These are phyloP conservation scores for Haplographium delicatum DNA, from an alignment of 495 filamentous ascomycete species.

Conservation along the genomic window DNA sequence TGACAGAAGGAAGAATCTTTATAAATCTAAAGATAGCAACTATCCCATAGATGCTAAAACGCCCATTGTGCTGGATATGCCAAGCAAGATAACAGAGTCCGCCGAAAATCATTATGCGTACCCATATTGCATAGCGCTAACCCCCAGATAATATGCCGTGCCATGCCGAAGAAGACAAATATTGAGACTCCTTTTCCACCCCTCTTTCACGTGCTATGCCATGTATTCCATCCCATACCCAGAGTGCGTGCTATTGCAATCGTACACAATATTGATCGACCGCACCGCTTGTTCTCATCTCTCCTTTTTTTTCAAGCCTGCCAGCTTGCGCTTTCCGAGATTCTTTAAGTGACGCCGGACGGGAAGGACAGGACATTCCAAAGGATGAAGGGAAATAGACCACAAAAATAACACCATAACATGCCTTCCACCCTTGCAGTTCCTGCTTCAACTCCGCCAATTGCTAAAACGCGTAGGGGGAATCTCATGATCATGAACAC, in stretches of 20 bases:
- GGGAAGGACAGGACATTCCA: slow-evolving; percentile 26
- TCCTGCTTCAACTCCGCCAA: slow-evolving; percentile 26
- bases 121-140: slow-evolving; percentile 10
- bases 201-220: slow-evolving; percentile 22
- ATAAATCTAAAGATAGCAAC: slow-evolving; percentile 17
- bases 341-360: slow-evolving; percentile 22
- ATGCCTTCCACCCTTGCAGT: slow-evolving; percentile 19
- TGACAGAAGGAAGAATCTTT: slow-evolving; percentile 11
- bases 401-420: slow-evolving; percentile 20
- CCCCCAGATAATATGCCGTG: slow-evolving; percentile 13
- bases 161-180: slow-evolving; percentile 12
- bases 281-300: background rate
- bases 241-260: slow-evolving; percentile 14
- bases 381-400: slow-evolving; percentile 16
- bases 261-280: slow-evolving; percentile 7
- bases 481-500: slow-evolving; percentile 29
- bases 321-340: slow-evolving; percentile 26
- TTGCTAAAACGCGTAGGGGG: slow-evolving; percentile 26
- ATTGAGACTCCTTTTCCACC: slow-evolving; percentile 25
- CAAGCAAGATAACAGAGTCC: slow-evolving; percentile 19
- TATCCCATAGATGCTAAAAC: slow-evolving; percentile 21
- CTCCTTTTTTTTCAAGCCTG: slow-evolving; percentile 19
- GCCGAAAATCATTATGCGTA: slow-evolving; percentile 20
- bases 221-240: slow-evolving; percentile 20
- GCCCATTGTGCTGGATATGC: slow-evolving; percentile 18